A percentile compares a stretch with the other conserved stretches of the same genome.
These are phyloP conservation scores for Floccularia luteovirens DNA, from an alignment of 768 basidiomycete genomes.

Conservation along the genomic window DNA sequence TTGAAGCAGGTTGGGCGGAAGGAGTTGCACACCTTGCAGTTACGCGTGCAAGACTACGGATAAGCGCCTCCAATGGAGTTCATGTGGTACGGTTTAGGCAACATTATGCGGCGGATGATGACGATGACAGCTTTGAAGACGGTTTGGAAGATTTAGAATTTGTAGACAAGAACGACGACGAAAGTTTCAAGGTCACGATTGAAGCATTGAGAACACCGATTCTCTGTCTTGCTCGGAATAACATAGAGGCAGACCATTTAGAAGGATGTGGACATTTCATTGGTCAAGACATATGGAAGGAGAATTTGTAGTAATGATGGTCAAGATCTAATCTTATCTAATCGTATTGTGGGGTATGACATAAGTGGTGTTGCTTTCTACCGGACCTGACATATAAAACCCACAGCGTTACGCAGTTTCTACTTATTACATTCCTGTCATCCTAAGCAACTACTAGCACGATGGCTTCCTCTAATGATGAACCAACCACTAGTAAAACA, in stretches of 20 bases:
- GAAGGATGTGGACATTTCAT: slow-evolving; percentile 32
- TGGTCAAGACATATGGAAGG: slow-evolving; percentile 24
- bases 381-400: too few species aligned
- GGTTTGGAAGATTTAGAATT: slow-evolving; percentile 29
- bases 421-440: background rate
- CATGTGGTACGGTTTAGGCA: slow-evolving; percentile 30
- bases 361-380: too few species aligned
- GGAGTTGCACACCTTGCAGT: slow-evolving; percentile 47
- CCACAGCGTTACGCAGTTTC: background rate
- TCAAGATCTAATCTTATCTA: slow-evolving; percentile 4
- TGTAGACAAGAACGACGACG: slow-evolving; percentile 19
- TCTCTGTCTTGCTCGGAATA: slow-evolving; percentile 31
- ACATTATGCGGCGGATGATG: slow-evolving; percentile 9
- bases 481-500: too few species aligned
- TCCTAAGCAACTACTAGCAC: too few species aligned
- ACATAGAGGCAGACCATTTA: slow-evolving; percentile 19
- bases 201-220: slow-evolving; percentile 18
- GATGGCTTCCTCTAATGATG: too few species aligned
- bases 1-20: slow-evolving; percentile 55
- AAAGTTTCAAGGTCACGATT: slow-evolving; percentile 17
- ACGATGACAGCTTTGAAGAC: slow-evolving; percentile 13
- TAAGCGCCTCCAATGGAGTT: slow-evolving; percentile 39
- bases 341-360: slow-evolving; percentile 1
- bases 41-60: slow-evolving; percentile 34
- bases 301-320: slow-evolving; percentile 11